These are phyloP conservation scores for Arachis monticola DNA, from an alignment of 331 rosid genomes.

Conservation along the genomic window DNA sequence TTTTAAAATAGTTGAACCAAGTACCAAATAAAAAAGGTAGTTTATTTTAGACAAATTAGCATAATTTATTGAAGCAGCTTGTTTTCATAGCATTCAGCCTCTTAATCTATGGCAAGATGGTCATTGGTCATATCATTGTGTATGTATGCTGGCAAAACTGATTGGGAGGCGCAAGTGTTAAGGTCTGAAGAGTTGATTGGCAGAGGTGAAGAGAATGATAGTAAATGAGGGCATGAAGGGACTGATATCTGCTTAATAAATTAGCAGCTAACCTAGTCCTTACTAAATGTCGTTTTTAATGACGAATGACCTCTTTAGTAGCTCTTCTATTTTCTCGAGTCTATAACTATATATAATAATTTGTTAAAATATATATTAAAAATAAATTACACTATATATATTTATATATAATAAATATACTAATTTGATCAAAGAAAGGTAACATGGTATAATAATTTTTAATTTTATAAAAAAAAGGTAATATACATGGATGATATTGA, in stretches of 20 bases:
- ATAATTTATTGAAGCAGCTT: constrained; percentile 22
- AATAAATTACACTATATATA: no score
- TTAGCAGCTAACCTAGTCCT: constrained; percentile 3
- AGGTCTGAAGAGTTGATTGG: constrained; percentile 37
- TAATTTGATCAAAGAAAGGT: no score
- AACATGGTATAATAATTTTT: no score
- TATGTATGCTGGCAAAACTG: constrained; percentile 29
- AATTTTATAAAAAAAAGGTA: no score
- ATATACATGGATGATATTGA: no score
- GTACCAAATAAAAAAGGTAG: background rate
- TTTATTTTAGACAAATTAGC: constrained; percentile 6
- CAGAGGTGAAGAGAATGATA: background rate
- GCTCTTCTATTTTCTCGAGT: no score
- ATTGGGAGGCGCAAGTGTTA: constrained; percentile 43
- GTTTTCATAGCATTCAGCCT: constrained; percentile 43
- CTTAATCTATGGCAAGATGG: constrained; percentile 42
- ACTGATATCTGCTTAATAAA: background rate
- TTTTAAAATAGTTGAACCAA: no score
- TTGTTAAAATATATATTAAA: background rate
- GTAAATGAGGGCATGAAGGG: background rate
- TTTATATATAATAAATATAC: no score
- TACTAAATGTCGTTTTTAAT: background rate
- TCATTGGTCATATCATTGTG: background rate
- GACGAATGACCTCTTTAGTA: background rate
- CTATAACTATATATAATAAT: background rate